Base-by-base conservation (phyloP, 2,329 filamentous ascomycete genomes). In the Lojkania enalia region DNA sequence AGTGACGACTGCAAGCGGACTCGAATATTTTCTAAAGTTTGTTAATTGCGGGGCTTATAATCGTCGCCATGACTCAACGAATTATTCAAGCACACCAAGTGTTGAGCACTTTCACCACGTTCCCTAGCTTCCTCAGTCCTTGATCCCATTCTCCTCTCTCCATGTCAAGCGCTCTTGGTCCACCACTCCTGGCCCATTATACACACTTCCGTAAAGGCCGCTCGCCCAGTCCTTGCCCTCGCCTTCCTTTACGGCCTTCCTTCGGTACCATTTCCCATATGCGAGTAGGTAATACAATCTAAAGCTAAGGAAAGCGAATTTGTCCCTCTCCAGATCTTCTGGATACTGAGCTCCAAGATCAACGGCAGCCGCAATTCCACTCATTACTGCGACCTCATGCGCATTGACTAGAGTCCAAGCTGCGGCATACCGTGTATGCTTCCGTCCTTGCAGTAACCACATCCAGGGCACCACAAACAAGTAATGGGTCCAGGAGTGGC, bases 361-460 rank as follows among this genome's bases (percentile, higher is more conserved):
- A 42, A 86, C 86, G 0, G 85, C 86, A 2, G 85, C 86, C 3
- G 84, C 82, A 36, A 88, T 86, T 0, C 86, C 85, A 43, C 79
- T 83, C 38, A 89, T 83, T 44, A 84, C 83, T 1, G 86, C 86
- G 7, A 87, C 75, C 58, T 89, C 86, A 55, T 89, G 82, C 56
- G 83, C 82, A 51, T 85, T 85, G 46, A 87, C 80, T 44, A 88
- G 71, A 0, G 85, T 88, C 85, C 85, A 88, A 5, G 78, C 78
- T 1, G 81, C 81, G 0, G 84, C 85, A 60, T 82, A 88, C 16
- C 76, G 72, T 0, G 85, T 88, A 37, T 75, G 73, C 19, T 81
- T 81, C 49, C 75, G 79, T 0, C 84, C 84, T 52, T 90, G 84
- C 2, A 90, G 76, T 18, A 86, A 79, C 84, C 85, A 86, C 77